Percentiles rank a stretch among this genome's conserved stretches.
phyloP scores from a whole-genome alignment of 192 early-diverging fungal genomes.

The Paraglomus occultum region DNA sequence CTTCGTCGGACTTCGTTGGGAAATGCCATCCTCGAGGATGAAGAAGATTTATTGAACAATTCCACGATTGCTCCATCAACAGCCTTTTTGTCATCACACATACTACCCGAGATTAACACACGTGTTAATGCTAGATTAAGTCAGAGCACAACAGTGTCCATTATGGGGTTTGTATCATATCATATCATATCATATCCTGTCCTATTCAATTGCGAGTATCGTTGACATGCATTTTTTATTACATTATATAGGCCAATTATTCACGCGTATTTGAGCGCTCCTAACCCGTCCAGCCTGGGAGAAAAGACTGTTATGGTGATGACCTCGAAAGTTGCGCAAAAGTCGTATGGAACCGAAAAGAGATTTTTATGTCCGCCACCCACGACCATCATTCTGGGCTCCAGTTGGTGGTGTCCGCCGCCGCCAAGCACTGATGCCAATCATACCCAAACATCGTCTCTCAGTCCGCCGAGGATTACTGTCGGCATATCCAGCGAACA shows the following conservation, averaged over 20 bases:
- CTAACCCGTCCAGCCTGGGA: constrained; percentile 43
- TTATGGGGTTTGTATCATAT: constrained; percentile 13
- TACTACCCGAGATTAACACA: background rate
- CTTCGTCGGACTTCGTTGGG: background rate
- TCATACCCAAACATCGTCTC: constrained; percentile 14
- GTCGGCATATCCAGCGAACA: constrained; percentile 60
- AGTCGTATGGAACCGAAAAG: constrained; percentile 92
- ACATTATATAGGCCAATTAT: constrained; percentile 39
- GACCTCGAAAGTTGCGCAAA: constrained; percentile 88
- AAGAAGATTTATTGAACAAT: constrained; percentile 9
- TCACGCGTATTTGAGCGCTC: constrained; percentile 43
- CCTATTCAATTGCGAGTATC: too few species aligned
- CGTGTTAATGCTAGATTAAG: background rate
- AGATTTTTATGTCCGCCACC: constrained; percentile 83
- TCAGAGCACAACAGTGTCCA: background rate
- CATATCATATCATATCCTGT: too few species aligned
- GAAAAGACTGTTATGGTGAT: constrained; percentile 74
- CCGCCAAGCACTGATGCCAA: constrained; percentile 9
- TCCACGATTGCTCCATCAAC: background rate
- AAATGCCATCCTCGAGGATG: constrained; percentile 20
- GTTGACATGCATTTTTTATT: constrained; percentile 9
- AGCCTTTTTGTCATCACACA: background rate
- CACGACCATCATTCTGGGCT: constrained; percentile 73
- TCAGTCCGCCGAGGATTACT: constrained; percentile 51
- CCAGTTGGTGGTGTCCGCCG: constrained; percentile 63